These are phyloP conservation scores for Fusarium oligoseptatum DNA, from an alignment of 2,329 filamentous ascomycete species.

Conservation along the genomic window DNA sequence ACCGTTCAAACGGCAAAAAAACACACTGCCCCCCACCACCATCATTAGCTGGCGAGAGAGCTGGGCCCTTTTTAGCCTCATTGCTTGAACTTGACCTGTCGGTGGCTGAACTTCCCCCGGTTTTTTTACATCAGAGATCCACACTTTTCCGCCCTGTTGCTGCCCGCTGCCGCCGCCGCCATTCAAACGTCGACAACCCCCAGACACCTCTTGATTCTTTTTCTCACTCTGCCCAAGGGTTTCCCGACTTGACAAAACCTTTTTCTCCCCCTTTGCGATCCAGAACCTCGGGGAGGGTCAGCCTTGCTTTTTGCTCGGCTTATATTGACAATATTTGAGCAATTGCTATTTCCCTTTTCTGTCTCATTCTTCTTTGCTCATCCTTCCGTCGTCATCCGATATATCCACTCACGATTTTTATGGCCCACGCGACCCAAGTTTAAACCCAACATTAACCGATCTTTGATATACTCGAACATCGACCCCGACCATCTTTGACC, in stretches of 20 bases:
- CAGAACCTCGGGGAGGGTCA: conserved; percentile 11
- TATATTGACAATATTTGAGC: neutral
- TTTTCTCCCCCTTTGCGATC: conserved; percentile 5
- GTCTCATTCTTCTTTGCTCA: neutral
- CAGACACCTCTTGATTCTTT: conserved; percentile 8
- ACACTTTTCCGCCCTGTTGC: conserved; percentile 17
- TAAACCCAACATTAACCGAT: neutral
- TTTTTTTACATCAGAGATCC: conserved; percentile 4
- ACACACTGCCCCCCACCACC: conserved; percentile 3
- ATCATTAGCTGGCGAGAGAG: neutral
- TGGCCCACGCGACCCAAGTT: neutral
- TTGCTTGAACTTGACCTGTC: conserved; percentile 4
- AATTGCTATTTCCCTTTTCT: neutral
- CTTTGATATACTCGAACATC: neutral
- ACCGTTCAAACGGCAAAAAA: neutral
- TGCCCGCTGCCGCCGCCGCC: neutral
- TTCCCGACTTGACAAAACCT: neutral
- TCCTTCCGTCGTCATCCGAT: neutral
- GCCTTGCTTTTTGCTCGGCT: conserved; percentile 11
- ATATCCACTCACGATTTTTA: neutral
- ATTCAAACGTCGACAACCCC: conserved; percentile 1
- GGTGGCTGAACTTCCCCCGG: conserved; percentile 35
- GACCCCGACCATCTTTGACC: neutral
- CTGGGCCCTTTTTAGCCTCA: conserved; percentile 23
- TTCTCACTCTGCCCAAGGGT: neutral